Base-by-base conservation (phyloP, 2,329 filamentous ascomycete species). In the Clarireedia monteithiana region DNA sequence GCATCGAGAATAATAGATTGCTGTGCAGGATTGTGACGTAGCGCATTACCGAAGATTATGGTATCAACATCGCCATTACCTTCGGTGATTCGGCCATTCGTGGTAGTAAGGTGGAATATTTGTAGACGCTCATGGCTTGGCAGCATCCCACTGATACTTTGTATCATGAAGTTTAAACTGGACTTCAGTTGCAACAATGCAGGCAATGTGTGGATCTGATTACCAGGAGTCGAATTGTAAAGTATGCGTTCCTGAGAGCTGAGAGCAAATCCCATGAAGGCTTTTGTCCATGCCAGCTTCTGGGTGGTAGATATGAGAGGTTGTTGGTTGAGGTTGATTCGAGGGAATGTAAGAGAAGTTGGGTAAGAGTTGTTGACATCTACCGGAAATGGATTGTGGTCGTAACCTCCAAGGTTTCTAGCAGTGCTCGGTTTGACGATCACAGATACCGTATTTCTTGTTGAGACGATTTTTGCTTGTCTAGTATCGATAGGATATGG, bases 1-100 rank as follows among this genome's bases (percentile, higher is more conserved):
- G 49, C 40, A 45, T 62, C 60, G 3, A 62, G 27, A 2, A 62
- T 56, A 6, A 60, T 30, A 1, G 58, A 58, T 6, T 42, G 51
- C 17, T 60, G 59, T 12, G 39, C 50, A 0, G 58, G 9, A 17
- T 62, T 57, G 5, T 59, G 53, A 4, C 48, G 50, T 5, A 59
- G 24, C 4, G 20, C 12, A 0, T 42, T 51, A 20, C 52, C 27
- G 15, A 58, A 46, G 12, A 59, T n/a, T 3, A 59, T 40, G 20
- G 39, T 45, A 4, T 42, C 44, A 3, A 55, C 34, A n/a, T 30
- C n/a, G 24, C 42, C 20, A 1, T 36, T 6, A 1, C 9, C 24
- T 17, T 7, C 4, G 38, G 39, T 6, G 4, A 23, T n/a, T 9
- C 7, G 5, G 10, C 7, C 3, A 3, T 10, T 30, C 6, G 27